Base-by-base conservation (phyloP, 2,329 filamentous ascomycete genomes). In the Zymoseptoria ardabiliae region DNA sequence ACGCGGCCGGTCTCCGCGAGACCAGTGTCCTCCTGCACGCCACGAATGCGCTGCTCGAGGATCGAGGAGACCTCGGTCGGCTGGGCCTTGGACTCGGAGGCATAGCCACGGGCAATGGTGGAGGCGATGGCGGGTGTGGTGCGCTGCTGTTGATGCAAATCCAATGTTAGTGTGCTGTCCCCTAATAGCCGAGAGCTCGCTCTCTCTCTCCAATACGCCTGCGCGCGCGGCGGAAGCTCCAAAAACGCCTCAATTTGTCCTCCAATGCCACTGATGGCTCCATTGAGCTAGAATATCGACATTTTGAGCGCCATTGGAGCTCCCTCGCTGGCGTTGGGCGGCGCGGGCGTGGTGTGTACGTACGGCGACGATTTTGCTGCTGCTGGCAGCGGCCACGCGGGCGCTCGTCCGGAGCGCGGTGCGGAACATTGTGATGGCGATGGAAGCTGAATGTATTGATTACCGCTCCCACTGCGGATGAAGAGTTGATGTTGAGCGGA, bases 51-150 rank as follows among this genome's bases (percentile, higher is more conserved):
- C 86, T 97, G 93, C 85, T 97, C 94, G 77, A 99, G 90, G 80
- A 99, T 97, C 72, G 93, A 97, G 72, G 94, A 97, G 73, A 97
- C 93, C 85, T 99, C 94, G 74, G 93, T 99, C 72, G 94, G 94
- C 63, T 91, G 80, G 74, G 94, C 91, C 86, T 97, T 97, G 71
- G 90, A 89, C 75, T 96, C 92, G 80, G 87, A 82, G 77, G 91
- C 93, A 82, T 96, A 97, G 79, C 85, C 85, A 81, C 94, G 90
- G 78, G 86, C 79, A 67, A 70, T 61, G 74, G 84, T 82, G 82
- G 85, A 88, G 82, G 87, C 81, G 78, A 84, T 83, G 77, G 85
- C 87, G 77, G 91, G 90, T 83, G 88, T 88, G 85, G 35, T 45
- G 35, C 35, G 35, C 35, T 45, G 35, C 93, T 97, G 79, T 72